Conservation (phyloP, 345 rosid genomes). For the Salix viminalis region DNA sequence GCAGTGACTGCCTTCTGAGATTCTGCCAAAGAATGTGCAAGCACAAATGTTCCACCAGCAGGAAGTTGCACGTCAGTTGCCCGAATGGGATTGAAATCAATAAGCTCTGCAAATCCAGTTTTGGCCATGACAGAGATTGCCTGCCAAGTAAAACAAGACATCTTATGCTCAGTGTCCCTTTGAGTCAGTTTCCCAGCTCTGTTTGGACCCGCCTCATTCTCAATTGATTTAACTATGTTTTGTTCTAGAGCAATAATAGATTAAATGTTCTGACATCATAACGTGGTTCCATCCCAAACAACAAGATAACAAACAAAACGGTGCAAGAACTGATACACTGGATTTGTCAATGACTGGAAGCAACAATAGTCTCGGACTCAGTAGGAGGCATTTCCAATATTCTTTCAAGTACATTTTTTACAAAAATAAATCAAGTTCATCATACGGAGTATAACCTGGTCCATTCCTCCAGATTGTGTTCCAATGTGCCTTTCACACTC, state of each 20-base stretch:
- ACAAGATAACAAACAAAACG: neutral
- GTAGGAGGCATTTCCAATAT: neutral
- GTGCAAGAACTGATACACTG: neutral
- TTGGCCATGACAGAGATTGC: conserved; percentile 98
- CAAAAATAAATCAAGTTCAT: neutral
- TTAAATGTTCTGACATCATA: neutral
- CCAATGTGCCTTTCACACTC: conserved; percentile 95
- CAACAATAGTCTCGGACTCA: neutral
- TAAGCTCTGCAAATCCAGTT: conserved; percentile 95
- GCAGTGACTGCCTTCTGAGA: conserved; percentile 98
- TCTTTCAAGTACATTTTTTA: neutral
- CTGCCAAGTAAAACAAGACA: conserved; percentile 34
- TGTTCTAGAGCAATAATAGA: neutral
- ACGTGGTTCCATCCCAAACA: neutral
- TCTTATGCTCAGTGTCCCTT: neutral
- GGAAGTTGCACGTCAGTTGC: conserved; percentile 98
- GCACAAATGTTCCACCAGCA: conserved; percentile 86
- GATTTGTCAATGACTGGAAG: neutral
- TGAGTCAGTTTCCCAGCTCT: neutral
- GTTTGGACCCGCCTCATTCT: neutral
- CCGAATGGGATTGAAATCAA: conserved; percentile 94
- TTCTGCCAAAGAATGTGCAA: conserved; percentile 91
- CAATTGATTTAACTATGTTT: neutral
- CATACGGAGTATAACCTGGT: conserved; percentile 52
- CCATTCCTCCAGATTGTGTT: conserved; percentile 99